Percentiles rank a stretch among this genome's conserved stretches.
Evolutionary conservation across 257 asterid species (phyloP).

Genomic region (Sherardia arvensis): DNA sequence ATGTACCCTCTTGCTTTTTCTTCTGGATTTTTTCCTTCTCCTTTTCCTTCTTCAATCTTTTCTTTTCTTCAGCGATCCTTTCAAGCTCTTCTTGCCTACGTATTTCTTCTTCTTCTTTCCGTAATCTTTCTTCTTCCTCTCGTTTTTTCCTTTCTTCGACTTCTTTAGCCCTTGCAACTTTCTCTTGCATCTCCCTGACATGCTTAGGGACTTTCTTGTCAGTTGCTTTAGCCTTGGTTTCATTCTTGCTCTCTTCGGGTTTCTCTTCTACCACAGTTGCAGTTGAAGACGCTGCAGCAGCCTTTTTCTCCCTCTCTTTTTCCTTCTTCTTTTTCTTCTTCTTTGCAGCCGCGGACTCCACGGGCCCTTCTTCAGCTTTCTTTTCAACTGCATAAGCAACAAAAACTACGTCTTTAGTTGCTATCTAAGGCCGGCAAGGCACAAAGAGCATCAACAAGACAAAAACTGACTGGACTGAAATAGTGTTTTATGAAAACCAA

Average conservation of each 20-base stretch:
- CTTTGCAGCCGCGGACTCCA: constrained; percentile 57
- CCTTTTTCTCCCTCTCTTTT: constrained; percentile 59
- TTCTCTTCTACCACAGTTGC: constrained; percentile 54
- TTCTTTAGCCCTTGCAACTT: constrained; percentile 58
- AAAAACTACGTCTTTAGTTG: background rate
- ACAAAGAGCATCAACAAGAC: background rate
- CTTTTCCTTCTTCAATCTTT: constrained; percentile 73
- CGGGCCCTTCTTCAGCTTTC: constrained; percentile 54
- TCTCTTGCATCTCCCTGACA: constrained; percentile 92
- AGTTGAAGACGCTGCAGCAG: constrained; percentile 21
- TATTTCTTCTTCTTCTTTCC: constrained; percentile 94
- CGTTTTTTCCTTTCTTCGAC: constrained; percentile 66
- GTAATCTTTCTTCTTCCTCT: constrained; percentile 73
- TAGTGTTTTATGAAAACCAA: background rate
- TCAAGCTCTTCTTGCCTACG: constrained; percentile 61
- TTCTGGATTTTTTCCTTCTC: constrained; percentile 76
- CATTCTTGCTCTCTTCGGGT: constrained; percentile 42
- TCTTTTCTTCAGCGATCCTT: constrained; percentile 71
- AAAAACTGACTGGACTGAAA: background rate
- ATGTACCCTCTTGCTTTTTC: constrained; percentile 81
- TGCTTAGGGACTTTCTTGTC: constrained; percentile 70
- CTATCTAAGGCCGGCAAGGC: background rate
- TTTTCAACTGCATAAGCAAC: constrained; percentile 37
- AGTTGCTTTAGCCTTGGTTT: constrained; percentile 29
- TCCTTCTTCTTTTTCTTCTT: constrained; percentile 88